These are phyloP conservation scores for Phytophthora constricta DNA, from an alignment of 352 stramenopile genomes.

Conservation along the genomic window DNA sequence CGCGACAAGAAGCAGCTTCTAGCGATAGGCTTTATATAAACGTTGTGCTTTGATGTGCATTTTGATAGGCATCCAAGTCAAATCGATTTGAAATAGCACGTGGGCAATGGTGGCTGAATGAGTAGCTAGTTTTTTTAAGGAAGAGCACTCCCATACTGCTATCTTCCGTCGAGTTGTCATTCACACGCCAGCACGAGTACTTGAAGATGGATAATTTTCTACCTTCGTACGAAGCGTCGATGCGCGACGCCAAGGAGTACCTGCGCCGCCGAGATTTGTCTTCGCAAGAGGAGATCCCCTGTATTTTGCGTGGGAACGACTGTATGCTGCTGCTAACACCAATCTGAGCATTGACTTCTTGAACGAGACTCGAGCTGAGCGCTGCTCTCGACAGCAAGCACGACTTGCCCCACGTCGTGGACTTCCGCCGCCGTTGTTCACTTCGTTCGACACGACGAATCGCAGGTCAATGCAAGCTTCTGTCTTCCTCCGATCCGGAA, in stretches of 20 bases:
- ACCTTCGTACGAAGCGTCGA: constrained; percentile 47
- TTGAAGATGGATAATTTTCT: constrained; percentile 25
- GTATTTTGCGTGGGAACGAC: constrained; percentile 62
- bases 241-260: constrained; percentile 39
- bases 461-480: constrained; percentile 40
- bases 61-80: too few relatives aligned
- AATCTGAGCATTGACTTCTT: constrained; percentile 59
- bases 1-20: too few relatives aligned
- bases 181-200: background rate
- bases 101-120: constrained; percentile 27
- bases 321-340: constrained; percentile 52
- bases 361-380: constrained; percentile 38
- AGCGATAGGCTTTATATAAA: too few relatives aligned
- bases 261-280: constrained; percentile 48
- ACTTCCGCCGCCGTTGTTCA: constrained; percentile 31
- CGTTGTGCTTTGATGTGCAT: too few relatives aligned
- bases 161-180: constrained; percentile 15
- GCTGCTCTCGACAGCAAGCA: constrained; percentile 38
- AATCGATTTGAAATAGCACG: constrained; percentile 30
- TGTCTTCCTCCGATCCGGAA: constrained; percentile 40
- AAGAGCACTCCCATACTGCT: constrained; percentile 33
- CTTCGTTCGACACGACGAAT: constrained; percentile 36
- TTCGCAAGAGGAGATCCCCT: constrained; percentile 59
- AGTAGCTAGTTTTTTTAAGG: constrained; percentile 11
- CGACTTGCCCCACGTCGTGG: constrained; percentile 44